These are phyloP conservation scores for Boletus vinaceobasis DNA, from an alignment of 768 basidiomycete genomes.

Conservation along the genomic window DNA sequence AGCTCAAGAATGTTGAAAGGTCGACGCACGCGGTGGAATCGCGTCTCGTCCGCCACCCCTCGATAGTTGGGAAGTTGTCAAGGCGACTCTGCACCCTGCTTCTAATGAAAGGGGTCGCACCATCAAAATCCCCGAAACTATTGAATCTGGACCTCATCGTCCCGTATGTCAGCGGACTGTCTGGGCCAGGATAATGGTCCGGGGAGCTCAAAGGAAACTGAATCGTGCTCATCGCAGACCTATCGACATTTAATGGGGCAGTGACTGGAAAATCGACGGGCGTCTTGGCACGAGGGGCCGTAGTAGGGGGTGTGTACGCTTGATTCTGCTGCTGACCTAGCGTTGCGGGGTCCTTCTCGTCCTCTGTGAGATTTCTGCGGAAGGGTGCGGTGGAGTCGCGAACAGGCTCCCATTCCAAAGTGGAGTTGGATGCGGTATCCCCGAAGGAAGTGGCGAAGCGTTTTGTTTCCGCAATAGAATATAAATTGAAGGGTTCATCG, in stretches of 20 bases:
- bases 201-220: slow-evolving; percentile 81
- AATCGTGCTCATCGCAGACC: slow-evolving; percentile 58
- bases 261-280: slow-evolving; percentile 57
- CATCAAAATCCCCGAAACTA: slow-evolving; percentile 72
- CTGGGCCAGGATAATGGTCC: slow-evolving; percentile 49
- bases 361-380: slow-evolving; percentile 68
- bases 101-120: slow-evolving; percentile 73
- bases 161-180: slow-evolving; percentile 52
- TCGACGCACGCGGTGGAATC: slow-evolving; percentile 83
- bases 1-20: slow-evolving; percentile 1
- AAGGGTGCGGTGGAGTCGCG: slow-evolving; percentile 68
- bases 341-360: slow-evolving; percentile 60
- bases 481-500: slow-evolving; percentile 76
- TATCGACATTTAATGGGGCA: slow-evolving; percentile 49
- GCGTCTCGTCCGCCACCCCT: slow-evolving; percentile 83
- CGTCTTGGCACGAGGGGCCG: slow-evolving; percentile 44
- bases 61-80: slow-evolving; percentile 50
- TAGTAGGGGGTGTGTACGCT: slow-evolving; percentile 25
- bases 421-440: slow-evolving; percentile 50
- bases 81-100: slow-evolving; percentile 81
- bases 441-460: slow-evolving; percentile 53
- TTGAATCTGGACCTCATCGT: slow-evolving; percentile 60
- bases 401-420: slow-evolving; percentile 46
- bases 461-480: slow-evolving; percentile 77
- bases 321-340: slow-evolving; percentile 38